Evolutionary conservation across 2,329 filamentous ascomycete species (phyloP).

Genomic region (Zymoseptoria crescenta): DNA sequence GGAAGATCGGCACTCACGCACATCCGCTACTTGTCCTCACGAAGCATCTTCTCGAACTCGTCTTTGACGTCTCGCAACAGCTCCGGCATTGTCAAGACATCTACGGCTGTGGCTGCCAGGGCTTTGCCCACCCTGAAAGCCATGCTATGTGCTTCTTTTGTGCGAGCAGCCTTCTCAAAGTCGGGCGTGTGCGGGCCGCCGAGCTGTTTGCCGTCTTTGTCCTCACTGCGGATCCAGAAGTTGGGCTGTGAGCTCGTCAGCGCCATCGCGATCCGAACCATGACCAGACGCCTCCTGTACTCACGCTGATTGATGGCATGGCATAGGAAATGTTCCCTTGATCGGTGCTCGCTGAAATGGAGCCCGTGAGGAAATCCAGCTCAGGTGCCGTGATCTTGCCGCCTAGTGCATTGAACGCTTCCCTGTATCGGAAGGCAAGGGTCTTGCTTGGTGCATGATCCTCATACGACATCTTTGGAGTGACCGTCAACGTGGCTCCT

Average conservation of each 20-base stretch:
- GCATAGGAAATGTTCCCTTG: constrained; percentile 53
- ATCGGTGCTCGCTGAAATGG: constrained; percentile 47
- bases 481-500: constrained; percentile 43
- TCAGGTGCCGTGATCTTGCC: constrained; percentile 32
- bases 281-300: background rate
- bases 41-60: constrained; percentile 22
- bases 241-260: constrained; percentile 27
- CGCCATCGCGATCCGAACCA: background rate
- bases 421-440: constrained; percentile 31
- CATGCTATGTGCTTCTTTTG: constrained; percentile 29
- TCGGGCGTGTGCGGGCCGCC: constrained; percentile 36
- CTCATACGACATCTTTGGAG: constrained; percentile 40
- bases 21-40: background rate
- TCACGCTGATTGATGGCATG: constrained; percentile 46
- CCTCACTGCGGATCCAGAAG: constrained; percentile 39
- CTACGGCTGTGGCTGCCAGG: constrained; percentile 30
- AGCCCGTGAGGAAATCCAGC: constrained; percentile 35
- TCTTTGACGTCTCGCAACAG: constrained; percentile 21
- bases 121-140: constrained; percentile 31
- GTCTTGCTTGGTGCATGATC: constrained; percentile 48
- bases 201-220: constrained; percentile 22
- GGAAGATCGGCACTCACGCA: no score
- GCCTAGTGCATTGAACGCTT: constrained; percentile 27
- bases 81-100: constrained; percentile 25
- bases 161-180: constrained; percentile 32